A percentile compares a stretch with the other conserved stretches of the same genome.
phyloP scores from a whole-genome alignment of 1,139 yeast genomes.

The Lodderomyces oxycetoniae region DNA sequence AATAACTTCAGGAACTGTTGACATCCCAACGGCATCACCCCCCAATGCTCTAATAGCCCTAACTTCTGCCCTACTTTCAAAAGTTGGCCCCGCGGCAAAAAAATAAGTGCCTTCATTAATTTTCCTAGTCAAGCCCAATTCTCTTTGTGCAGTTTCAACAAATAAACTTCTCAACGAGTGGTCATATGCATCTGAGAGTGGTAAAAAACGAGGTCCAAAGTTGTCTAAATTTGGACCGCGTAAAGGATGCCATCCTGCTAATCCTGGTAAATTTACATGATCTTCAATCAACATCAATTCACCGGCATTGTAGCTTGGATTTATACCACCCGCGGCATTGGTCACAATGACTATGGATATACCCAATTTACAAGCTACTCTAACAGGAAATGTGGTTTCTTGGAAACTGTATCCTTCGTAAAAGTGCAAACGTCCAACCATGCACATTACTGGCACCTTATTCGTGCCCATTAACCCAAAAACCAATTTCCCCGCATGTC shows the following conservation, averaged over 20 bases:
- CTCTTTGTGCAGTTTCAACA: conserved; percentile 45
- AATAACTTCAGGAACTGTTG: conserved; percentile 93
- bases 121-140: conserved; percentile 49
- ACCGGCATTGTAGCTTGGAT: conserved; percentile 64
- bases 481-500: conserved; percentile 80
- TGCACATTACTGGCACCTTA: conserved; percentile 77
- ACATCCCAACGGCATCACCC: conserved; percentile 97
- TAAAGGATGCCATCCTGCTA: conserved; percentile 83
- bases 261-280: conserved; percentile 86
- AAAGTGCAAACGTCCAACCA: conserved; percentile 90
- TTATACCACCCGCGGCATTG: conserved; percentile 92
- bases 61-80: conserved; percentile 91
- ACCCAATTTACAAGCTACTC: conserved; percentile 65
- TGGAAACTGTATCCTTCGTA: conserved; percentile 85
- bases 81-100: conserved; percentile 90
- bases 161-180: conserved; percentile 59
- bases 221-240: conserved; percentile 79
- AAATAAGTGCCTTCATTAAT: conserved; percentile 86
- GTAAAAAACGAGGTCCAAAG: conserved; percentile 83
- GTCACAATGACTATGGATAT: conserved; percentile 67
- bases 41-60: conserved; percentile 68
- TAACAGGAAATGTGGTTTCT: conserved; percentile 80
- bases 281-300: conserved; percentile 88
- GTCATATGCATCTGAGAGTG: conserved; percentile 88
- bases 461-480: conserved; percentile 72